Base-by-base conservation (phyloP, 2,329 filamentous ascomycete genomes). In the Apiospora aurea region DNA sequence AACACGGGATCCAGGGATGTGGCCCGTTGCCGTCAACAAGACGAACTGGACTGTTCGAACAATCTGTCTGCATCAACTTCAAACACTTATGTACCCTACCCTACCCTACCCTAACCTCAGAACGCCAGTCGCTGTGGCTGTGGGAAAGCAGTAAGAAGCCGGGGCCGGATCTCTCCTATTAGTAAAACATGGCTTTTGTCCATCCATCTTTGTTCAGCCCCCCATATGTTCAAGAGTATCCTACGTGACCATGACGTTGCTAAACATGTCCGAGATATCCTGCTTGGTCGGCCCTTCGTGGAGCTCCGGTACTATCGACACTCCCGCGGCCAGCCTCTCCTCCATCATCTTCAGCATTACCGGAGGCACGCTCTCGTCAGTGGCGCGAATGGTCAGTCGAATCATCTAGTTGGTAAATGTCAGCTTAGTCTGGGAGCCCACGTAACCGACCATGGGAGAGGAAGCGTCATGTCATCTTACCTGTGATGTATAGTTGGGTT, bases 401-500 rank as follows among this genome's bases (percentile, higher is more conserved):
- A 97, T 93, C 94, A 98, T 98, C 96, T 98, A 76, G 10, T 73
- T 14, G 21, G 14, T 34, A 41, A 46, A 41, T 77, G 72, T 75
- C 70, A n/a, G 49, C 46, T 79, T 74, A 82, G 76, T 57, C 34
- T 53, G 16, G 5, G 24, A 41, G 10, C 44, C 10, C 49, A 43
- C 41, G 53, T 11, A 49, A 44, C 57, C 26, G 51, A 44, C 57
- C 26, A 26, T 44, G 7, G 5, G 72, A 24, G 18, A 68, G 66
- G 34, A 38, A 5, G 46, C 51, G 41, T 64, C 34, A n/a, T 51
- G 61, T 49, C 46, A 64, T 83, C 92, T 85, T 88, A 98, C 96
- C 90, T 94, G 94, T 75, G 93, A 96, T 75, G 90, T 88, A 79
- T 95, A 96, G 84, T 99, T 99, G 73, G 96, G 96, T 87, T 99